These are phyloP conservation scores for Cornus suecica DNA, from an alignment of 148 eudicot species.

Conservation along the genomic window DNA sequence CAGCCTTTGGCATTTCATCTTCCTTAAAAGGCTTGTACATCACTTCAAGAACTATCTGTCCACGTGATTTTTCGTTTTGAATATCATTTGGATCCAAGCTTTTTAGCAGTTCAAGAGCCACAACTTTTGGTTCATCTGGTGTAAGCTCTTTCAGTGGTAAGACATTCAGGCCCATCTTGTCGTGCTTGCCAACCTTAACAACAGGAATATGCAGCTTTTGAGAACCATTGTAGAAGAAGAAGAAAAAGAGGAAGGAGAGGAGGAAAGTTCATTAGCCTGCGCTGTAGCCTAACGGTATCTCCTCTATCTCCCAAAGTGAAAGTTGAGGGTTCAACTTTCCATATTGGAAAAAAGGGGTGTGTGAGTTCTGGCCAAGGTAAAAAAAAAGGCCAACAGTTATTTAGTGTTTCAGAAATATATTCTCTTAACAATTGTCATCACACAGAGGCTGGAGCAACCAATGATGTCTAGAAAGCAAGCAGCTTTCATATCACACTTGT, in stretches of 20 bases:
- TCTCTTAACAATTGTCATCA: too few species aligned
- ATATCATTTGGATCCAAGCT: slow-evolving; percentile 60
- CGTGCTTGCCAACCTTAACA: slow-evolving; percentile 73
- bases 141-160: slow-evolving; percentile 58
- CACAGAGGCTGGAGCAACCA: neutral
- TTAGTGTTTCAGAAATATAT: too few species aligned
- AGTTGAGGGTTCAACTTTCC: too few species aligned
- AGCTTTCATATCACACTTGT: neutral
- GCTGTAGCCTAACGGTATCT: too few species aligned
- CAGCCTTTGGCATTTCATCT: slow-evolving; percentile 38
- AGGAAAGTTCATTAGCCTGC: too few species aligned
- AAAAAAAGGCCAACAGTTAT: neutral
- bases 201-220: neutral
- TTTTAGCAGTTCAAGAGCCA: slow-evolving; percentile 69
- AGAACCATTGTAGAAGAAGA: neutral
- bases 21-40: slow-evolving; percentile 69
- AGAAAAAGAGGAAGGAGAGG: neutral
- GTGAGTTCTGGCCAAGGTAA: too few species aligned
- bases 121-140: slow-evolving; percentile 66
- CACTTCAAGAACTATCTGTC: slow-evolving; percentile 63
- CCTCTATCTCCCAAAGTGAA: too few species aligned
- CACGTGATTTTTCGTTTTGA: slow-evolving; percentile 73
- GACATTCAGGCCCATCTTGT: slow-evolving; percentile 77
- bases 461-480: neutral
- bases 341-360: too few species aligned